Evolutionary conservation across 148 eudicot species (phyloP), one percentile per base, ranked within the genome.

Genomic region (Limonium bicolor): DNA sequence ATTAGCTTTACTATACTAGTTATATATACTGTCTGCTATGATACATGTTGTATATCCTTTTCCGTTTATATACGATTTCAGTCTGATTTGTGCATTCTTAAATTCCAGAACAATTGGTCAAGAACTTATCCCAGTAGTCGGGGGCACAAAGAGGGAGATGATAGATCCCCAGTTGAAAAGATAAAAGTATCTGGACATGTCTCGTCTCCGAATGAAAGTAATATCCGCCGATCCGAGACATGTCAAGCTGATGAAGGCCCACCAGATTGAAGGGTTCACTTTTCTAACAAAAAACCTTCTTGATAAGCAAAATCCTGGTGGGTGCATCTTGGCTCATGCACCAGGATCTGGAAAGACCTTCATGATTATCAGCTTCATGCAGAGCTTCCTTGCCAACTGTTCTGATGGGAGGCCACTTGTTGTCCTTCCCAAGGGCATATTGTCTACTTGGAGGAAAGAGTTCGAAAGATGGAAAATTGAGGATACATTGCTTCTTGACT

Each of bases 261-360:
- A 87, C 54, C 96, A 87, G 55, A 27, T 71, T 33, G 96, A 83
- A 51, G 94, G 96, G 2, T 87, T 87, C 38, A 83, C 82, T 48
- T 87, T 87, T 46, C 69, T 83, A 7, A 48, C 69, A 6, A 72
- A 78, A 54, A 87, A 87, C 62, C 50, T 87, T 59, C 62, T 83
- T 22, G 46, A 51, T 24, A 45, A 67, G 10, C 86, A 83, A 46
- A 74, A 77, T 41, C 94, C 96, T 9, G 81, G 96, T 20, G 96
- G 96, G 33, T 87, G 96, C 51, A 87, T 87, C 31, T 50, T 87
- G 68, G 96, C 96, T 16, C 96, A 87, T 62, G 96, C 94, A 51
- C 96, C 96, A 23, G 96, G 96, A 11, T 87, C 96, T 25, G 96
- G 96, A n/a, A 87, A 87, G 58, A 87, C 94, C 2, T 87, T 87